A percentile compares a stretch with the other conserved stretches of the same genome.
phyloP scores from a whole-genome alignment of 2,329 filamentous ascomycete genomes.

The Aspergillus japonicus region DNA sequence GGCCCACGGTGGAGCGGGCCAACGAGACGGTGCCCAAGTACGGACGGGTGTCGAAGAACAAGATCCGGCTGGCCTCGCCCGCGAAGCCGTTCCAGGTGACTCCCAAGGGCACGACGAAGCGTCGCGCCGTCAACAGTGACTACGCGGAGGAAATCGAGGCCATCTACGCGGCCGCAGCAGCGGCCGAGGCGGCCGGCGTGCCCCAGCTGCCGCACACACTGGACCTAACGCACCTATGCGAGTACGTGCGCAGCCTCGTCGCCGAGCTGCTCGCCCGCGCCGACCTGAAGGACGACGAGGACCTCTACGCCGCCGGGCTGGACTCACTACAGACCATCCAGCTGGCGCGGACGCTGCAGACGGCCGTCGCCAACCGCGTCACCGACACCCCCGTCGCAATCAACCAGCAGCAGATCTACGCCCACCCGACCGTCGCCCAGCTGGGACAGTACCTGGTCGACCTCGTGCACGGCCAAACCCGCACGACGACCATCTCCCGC shows the following conservation, averaged over 20 bases:
- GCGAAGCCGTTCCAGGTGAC: constrained; percentile 48
- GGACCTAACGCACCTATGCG: constrained; percentile 7
- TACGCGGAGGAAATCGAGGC: constrained; percentile 50
- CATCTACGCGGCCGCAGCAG: constrained; percentile 37
- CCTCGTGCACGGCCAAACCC: background rate
- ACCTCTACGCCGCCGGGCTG: constrained; percentile 26
- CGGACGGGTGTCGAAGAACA: constrained; percentile 44
- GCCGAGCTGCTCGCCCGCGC: constrained; percentile 12
- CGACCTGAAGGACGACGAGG: constrained; percentile 14
- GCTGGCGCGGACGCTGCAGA: constrained; percentile 15
- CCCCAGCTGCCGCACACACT: constrained; percentile 1
- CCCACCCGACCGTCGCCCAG: constrained; percentile 2
- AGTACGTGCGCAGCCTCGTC: constrained; percentile 14
- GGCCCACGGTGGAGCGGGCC: constrained; percentile 45
- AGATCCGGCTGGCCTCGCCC: constrained; percentile 43
- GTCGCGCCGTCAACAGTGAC: constrained; percentile 39
- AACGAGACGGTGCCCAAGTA: constrained; percentile 45
- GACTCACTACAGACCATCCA: constrained; percentile 31
- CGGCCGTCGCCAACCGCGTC: background rate
- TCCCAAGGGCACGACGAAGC: constrained; percentile 49
- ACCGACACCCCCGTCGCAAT: background rate
- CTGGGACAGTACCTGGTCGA: constrained; percentile 1
- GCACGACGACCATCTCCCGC: background rate
- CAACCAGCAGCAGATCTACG: constrained; percentile 9
- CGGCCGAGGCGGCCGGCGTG: background rate